These are phyloP conservation scores for Neonectria faginata DNA, from an alignment of 2,329 filamentous ascomycete species.

Conservation along the genomic window DNA sequence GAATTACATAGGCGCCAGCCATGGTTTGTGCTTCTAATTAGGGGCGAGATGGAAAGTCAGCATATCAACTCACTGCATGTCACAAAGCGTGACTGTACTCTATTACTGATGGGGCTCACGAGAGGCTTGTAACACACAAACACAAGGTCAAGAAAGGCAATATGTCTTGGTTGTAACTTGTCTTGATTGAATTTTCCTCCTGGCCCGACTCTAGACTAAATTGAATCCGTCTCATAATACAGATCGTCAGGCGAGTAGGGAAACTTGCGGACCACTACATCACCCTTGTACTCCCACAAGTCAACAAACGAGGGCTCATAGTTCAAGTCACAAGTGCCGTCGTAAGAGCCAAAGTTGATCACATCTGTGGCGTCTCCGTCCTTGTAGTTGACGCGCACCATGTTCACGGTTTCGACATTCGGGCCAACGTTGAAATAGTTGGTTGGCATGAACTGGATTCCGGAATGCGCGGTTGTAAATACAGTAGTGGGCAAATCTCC, in stretches of 20 bases:
- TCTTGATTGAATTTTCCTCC: background rate
- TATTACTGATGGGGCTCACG: too few relatives aligned
- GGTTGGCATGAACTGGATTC: slow-evolving; percentile 27
- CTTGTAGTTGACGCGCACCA: slow-evolving; percentile 53
- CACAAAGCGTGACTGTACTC: too few relatives aligned
- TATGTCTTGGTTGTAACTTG: too few relatives aligned
- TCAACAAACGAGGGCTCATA: slow-evolving; percentile 46
- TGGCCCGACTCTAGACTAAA: background rate
- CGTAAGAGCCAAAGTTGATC: slow-evolving; percentile 49
- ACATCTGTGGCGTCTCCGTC: slow-evolving; percentile 48
- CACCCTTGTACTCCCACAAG: slow-evolving; percentile 52
- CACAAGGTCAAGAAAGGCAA: background rate
- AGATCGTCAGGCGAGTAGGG: slow-evolving; percentile 14
- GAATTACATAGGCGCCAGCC: background rate
- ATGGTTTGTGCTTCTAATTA: background rate
- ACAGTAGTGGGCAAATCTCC: slow-evolving; percentile 24
- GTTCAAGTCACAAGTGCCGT: slow-evolving; percentile 43
- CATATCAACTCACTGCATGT: background rate
- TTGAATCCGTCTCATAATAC: slow-evolving; percentile 19
- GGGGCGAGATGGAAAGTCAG: background rate
- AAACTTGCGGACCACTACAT: slow-evolving; percentile 32
- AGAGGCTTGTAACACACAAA: background rate
- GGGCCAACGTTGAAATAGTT: slow-evolving; percentile 55
- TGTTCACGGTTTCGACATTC: slow-evolving; percentile 44
- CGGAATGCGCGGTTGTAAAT: slow-evolving; percentile 21